phyloP scores from a whole-genome alignment of 495 filamentous ascomycete genomes.

The Podospora didyma region DNA sequence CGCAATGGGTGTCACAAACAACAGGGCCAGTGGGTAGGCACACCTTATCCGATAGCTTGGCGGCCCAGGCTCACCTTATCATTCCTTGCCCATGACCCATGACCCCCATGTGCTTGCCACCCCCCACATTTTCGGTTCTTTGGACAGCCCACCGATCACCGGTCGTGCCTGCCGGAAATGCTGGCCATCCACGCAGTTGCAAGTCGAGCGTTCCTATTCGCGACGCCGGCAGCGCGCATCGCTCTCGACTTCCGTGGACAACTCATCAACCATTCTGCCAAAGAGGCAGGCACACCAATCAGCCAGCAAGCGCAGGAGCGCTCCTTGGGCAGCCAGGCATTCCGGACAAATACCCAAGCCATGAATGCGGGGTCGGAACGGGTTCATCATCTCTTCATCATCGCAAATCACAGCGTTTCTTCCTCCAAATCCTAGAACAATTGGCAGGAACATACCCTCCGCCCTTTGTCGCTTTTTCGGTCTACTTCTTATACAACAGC shows the following conservation, averaged over 20 bases:
- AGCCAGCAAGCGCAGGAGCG: constrained; percentile 4
- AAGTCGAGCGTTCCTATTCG: constrained; percentile 13
- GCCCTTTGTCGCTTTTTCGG: not conserved
- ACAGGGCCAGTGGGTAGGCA: not conserved
- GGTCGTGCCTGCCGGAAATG: constrained; percentile 6
- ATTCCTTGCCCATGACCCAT: not conserved
- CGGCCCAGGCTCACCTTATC: not conserved
- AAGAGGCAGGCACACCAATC: constrained; percentile 26
- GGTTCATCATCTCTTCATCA: not conserved
- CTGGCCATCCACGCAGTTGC: not conserved
- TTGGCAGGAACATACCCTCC: not conserved
- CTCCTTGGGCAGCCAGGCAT: constrained; percentile 20
- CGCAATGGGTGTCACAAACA: not conserved
- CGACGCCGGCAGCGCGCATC: constrained; percentile 10
- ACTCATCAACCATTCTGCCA: constrained; percentile 22
- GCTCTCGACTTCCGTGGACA: constrained; percentile 7
- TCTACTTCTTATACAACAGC: not conserved
- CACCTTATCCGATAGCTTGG: not conserved
- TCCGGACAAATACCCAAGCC: constrained; percentile 1
- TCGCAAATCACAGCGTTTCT: not conserved
- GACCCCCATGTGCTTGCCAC: not conserved
- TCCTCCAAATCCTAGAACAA: not conserved
- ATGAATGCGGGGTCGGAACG: constrained; percentile 15
- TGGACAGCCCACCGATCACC: constrained; percentile 6
- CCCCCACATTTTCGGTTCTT: not conserved